phyloP scores from a whole-genome alignment of 1,284 basidiomycete genomes.

The Malassezia slooffiae region DNA sequence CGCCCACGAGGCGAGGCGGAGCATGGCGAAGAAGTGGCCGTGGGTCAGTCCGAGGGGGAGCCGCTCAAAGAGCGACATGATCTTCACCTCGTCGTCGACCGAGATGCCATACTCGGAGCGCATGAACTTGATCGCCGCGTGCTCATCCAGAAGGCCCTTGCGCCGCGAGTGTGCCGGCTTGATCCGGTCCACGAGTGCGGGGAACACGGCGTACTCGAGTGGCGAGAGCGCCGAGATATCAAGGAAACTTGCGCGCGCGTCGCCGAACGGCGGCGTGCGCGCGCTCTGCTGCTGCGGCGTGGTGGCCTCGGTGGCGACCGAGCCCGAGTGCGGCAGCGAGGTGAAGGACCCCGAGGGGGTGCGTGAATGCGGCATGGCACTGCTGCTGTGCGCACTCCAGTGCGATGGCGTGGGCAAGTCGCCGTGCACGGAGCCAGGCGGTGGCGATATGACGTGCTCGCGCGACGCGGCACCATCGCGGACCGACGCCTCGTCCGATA shows the following conservation, averaged over 20 bases:
- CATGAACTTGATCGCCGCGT: slow-evolving; percentile 38
- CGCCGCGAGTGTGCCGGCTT: slow-evolving; percentile 34
- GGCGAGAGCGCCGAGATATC: slow-evolving; percentile 42
- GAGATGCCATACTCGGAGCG: slow-evolving; percentile 34
- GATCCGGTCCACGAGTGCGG: slow-evolving; percentile 30
- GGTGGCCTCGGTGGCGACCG: background rate
- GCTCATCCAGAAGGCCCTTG: slow-evolving; percentile 37
- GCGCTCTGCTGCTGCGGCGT: background rate
- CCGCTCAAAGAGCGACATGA: slow-evolving; percentile 43
- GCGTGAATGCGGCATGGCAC: slow-evolving; percentile 1
- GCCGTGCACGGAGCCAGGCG: too few relatives aligned
- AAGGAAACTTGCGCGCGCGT: slow-evolving; percentile 16
- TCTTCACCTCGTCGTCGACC: slow-evolving; percentile 40
- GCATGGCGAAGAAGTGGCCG: slow-evolving; percentile 42
- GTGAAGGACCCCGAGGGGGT: slow-evolving; percentile 1
- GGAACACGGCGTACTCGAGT: slow-evolving; percentile 33
- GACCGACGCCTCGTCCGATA: too few relatives aligned
- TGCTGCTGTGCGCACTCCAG: too few relatives aligned
- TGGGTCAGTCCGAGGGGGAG: slow-evolving; percentile 33
- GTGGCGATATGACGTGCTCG: too few relatives aligned
- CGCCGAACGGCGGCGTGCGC: background rate
- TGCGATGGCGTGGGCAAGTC: too few relatives aligned
- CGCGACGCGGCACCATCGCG: too few relatives aligned
- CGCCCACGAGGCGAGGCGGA: slow-evolving; percentile 41
- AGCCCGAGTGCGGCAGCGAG: background rate